Evolutionary conservation across 2,329 filamentous ascomycete species (phyloP).

Genomic region (Fusarium nurragi): DNA sequence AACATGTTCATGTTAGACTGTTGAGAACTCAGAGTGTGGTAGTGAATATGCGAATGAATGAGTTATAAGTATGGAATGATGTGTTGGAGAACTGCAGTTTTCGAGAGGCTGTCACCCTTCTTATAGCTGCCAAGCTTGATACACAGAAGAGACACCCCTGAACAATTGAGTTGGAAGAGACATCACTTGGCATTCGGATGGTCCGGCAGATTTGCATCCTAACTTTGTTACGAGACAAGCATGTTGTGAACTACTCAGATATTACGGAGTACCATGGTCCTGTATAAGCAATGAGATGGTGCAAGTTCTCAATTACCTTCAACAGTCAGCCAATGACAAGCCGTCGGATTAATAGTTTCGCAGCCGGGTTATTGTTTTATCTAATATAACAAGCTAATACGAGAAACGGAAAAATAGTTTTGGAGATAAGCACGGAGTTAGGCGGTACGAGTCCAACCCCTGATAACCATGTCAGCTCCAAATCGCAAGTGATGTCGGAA

Average conservation of each 20-base stretch:
- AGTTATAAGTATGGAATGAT: too few species aligned
- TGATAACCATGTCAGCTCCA: not conserved
- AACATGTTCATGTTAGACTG: not conserved
- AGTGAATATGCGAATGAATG: not conserved
- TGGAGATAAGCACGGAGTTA: not conserved
- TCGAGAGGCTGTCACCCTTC: not conserved
- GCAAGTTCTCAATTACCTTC: too few species aligned
- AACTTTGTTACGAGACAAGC: too few species aligned
- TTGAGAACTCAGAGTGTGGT: not conserved
- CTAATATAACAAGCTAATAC: not conserved
- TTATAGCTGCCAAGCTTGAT: not conserved
- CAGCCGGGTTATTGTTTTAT: not conserved
- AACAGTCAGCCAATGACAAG: not conserved
- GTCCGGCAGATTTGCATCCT: too few species aligned
- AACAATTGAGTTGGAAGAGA: too few species aligned
- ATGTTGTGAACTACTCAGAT: too few species aligned
- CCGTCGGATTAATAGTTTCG: not conserved
- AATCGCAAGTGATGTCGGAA: not conserved
- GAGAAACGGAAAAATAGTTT: not conserved
- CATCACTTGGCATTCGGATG: too few species aligned
- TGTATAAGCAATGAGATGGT: too few species aligned
- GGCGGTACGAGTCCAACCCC: not conserved
- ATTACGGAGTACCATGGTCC: too few species aligned
- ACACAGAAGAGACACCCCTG: too few species aligned
- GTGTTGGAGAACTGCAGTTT: not conserved